Conservation (phyloP, 129 eudicot genomes). For the Helianthus tuberosus region DNA sequence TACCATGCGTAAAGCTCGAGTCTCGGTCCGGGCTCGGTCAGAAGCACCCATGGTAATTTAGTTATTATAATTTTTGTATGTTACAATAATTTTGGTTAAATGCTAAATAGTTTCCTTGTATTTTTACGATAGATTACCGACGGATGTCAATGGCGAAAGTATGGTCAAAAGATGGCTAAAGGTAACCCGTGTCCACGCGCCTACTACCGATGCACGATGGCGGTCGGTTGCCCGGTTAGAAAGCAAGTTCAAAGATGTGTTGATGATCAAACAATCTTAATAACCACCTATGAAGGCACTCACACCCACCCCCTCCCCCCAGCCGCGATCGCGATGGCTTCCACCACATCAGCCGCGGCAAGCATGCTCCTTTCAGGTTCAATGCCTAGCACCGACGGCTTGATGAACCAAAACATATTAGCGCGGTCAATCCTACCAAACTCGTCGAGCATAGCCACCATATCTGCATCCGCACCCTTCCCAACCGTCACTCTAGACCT, state of each 20-base stretch:
- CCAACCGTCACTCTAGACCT: slow-evolving; percentile 90
- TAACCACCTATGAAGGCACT: slow-evolving; percentile 89
- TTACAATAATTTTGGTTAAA: not conserved
- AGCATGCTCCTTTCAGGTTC: slow-evolving; percentile 93
- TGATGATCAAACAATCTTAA: slow-evolving; percentile 66
- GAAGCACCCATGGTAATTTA: slow-evolving; percentile 82
- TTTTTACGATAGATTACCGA: slow-evolving; percentile 53
- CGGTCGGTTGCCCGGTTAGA: slow-evolving; percentile 75
- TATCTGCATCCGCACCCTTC: slow-evolving; percentile 93
- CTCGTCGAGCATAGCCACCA: slow-evolving; percentile 78
- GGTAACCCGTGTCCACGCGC: slow-evolving; percentile 90
- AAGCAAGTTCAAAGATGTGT: slow-evolving; percentile 98
- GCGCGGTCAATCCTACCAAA: slow-evolving; percentile 72
- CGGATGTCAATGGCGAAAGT: slow-evolving; percentile 82
- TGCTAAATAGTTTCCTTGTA: not conserved
- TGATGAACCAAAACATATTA: slow-evolving; percentile 72
- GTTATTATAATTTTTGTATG: not conserved
- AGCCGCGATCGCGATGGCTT: slow-evolving; percentile 90
- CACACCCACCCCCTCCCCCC: slow-evolving; percentile 95
- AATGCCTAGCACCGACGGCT: slow-evolving; percentile 71
- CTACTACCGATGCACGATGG: slow-evolving; percentile 90
- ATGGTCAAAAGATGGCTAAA: slow-evolving; percentile 84
- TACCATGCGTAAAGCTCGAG: slow-evolving; percentile 92
- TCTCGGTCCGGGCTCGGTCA: slow-evolving; percentile 85
- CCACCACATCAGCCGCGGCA: slow-evolving; percentile 91